Evolutionary conservation across 768 basidiomycete species (phyloP).

Genomic region (Steccherinum ochraceum): DNA sequence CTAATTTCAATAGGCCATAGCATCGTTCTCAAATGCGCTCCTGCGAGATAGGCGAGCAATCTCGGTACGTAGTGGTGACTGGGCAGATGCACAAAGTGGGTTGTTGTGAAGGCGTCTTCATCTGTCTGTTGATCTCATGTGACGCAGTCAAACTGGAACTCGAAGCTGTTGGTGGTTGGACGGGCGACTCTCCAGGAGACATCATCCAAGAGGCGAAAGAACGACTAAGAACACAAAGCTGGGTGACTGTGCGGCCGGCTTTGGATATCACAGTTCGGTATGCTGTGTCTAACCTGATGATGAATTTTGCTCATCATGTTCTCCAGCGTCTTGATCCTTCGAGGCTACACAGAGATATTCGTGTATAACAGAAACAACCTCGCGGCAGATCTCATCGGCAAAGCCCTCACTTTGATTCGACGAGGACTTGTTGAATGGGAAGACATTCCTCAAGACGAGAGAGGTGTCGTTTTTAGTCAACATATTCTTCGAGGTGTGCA

Average conservation of each 20-base stretch:
- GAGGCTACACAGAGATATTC: conserved; percentile 25
- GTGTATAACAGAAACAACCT: conserved; percentile 10
- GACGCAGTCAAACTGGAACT: conserved; percentile 1
- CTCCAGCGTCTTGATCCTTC: conserved; percentile 34
- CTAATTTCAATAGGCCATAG: conserved; percentile 12
- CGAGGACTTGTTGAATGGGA: conserved; percentile 35
- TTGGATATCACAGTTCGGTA: conserved; percentile 33
- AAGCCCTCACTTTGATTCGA: conserved; percentile 33
- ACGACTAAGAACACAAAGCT: conserved; percentile 17
- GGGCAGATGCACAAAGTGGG: conserved; percentile 17
- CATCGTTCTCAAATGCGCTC: conserved; percentile 19
- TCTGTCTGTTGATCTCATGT: conserved; percentile 7
- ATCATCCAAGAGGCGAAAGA: conserved; percentile 18
- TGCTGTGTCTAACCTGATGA: conserved; percentile 10
- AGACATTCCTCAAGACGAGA: conserved; percentile 29
- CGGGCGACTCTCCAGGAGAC: conserved; percentile 3
- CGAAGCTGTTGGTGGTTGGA: conserved; percentile 10
- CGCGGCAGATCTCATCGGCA: conserved; percentile 29
- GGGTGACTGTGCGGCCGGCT: conserved; percentile 26
- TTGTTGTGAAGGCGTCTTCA: conserved; percentile 12
- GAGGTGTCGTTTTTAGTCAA: conserved; percentile 36
- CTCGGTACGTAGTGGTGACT: conserved; percentile 21
- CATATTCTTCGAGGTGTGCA: conserved; percentile 39
- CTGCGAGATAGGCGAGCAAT: conserved; percentile 20
- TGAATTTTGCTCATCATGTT: not conserved